phyloP scores from a whole-genome alignment of 805 yeast genomes.

The Metschnikowia dekortorum region DNA sequence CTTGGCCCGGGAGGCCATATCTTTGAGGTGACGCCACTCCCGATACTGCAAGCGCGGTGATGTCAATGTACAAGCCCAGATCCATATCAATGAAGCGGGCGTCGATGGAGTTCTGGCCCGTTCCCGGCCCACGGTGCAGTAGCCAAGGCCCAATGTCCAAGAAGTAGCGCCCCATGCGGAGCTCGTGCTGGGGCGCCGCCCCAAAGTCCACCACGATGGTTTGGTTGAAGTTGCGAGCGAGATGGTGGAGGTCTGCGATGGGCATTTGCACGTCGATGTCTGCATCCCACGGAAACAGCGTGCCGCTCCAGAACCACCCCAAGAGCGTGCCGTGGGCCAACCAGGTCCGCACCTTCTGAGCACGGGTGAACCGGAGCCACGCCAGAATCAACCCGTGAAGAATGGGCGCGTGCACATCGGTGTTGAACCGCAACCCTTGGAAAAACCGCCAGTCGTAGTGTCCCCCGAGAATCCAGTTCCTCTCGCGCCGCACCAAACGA shows the following conservation, averaged over 20 bases:
- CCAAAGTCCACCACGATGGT: conserved; percentile 22
- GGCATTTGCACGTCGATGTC: conserved; percentile 29
- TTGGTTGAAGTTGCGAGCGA: conserved; percentile 20
- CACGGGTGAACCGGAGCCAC: conserved; percentile 24
- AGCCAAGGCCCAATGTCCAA: conserved; percentile 43
- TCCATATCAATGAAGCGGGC: conserved; percentile 73
- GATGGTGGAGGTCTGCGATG: conserved; percentile 20
- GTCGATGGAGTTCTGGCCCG: conserved; percentile 50
- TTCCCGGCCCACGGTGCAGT: conserved; percentile 47
- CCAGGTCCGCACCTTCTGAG: conserved; percentile 23
- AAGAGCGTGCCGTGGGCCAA: conserved; percentile 26
- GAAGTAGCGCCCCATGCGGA: conserved; percentile 46
- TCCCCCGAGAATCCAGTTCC: conserved; percentile 16
- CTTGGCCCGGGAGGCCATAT: background rate
- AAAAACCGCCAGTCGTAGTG: conserved; percentile 29
- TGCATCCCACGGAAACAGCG: conserved; percentile 27
- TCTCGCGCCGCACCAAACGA: conserved; percentile 8
- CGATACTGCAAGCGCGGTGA: conserved; percentile 54
- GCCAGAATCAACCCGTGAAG: conserved; percentile 22
- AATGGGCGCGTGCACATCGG: conserved; percentile 14
- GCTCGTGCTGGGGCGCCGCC: conserved; percentile 41
- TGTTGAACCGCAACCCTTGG: conserved; percentile 15
- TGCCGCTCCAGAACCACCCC: conserved; percentile 29
- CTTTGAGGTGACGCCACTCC: conserved; percentile 2
- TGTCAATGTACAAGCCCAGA: conserved; percentile 67